phyloP scores from a whole-genome alignment of 441 rosid species.

The Dalechampia spathulata region DNA sequence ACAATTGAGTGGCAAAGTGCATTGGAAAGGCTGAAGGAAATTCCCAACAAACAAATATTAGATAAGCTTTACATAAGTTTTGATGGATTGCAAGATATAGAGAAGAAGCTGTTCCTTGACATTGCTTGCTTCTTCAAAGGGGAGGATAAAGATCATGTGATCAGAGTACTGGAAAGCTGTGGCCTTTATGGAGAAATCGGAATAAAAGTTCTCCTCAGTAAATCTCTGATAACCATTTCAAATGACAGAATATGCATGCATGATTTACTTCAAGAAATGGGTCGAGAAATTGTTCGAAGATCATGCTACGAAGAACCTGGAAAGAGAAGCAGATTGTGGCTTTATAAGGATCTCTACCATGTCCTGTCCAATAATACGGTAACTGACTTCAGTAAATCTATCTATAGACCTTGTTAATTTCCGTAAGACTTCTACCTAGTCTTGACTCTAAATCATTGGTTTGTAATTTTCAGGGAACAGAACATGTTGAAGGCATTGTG shows the following conservation, averaged over 20 bases:
- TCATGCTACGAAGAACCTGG: slow-evolving; percentile 24
- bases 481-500: slow-evolving; percentile 20
- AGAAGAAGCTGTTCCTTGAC: slow-evolving; percentile 13
- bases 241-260: slow-evolving; percentile 7
- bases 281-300: slow-evolving; percentile 31
- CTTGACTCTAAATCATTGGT: background rate
- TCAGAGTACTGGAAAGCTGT: slow-evolving; percentile 11
- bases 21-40: slow-evolving; percentile 8
- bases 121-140: slow-evolving; percentile 19
- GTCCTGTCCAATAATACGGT: slow-evolving; percentile 16
- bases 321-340: slow-evolving; percentile 39
- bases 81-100: slow-evolving; percentile 14
- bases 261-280: slow-evolving; percentile 43
- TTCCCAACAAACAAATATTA: slow-evolving; percentile 10
- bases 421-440: too few relatives aligned
- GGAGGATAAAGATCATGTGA: slow-evolving; percentile 2
- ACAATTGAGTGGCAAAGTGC: slow-evolving; percentile 6
- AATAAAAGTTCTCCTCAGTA: slow-evolving; percentile 4
- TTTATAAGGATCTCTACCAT: slow-evolving; percentile 7
- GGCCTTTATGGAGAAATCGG: slow-evolving; percentile 12
- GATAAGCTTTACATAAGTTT: slow-evolving; percentile 14
- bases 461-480: slow-evolving; percentile 13
- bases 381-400: too few relatives aligned
- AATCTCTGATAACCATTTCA: slow-evolving; percentile 11
- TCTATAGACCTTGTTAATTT: too few relatives aligned